Evolutionary conservation across 139 green algal genomes (phyloP).

Genomic region (Closterium sp.): DNA sequence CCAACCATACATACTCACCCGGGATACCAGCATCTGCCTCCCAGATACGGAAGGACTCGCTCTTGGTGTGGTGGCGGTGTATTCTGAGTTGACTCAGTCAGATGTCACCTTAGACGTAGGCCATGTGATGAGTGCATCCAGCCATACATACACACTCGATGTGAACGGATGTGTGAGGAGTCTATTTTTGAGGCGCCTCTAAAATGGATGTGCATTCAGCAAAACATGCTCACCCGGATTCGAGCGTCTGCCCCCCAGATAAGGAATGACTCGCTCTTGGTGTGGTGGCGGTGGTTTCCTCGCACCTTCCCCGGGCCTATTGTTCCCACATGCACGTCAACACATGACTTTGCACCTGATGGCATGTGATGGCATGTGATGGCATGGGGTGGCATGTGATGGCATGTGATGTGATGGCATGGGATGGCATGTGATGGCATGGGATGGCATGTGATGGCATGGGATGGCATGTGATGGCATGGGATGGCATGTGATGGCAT

Average conservation of each 20-base stretch:
- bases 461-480: neutral
- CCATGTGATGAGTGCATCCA: no score
- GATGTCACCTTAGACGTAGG: neutral
- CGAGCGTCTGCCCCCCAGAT: conserved; percentile 7
- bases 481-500: neutral
- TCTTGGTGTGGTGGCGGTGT: conserved; percentile 26
- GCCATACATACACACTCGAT: no score
- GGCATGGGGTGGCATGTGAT: neutral
- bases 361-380: neutral
- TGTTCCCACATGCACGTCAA: conserved; percentile 11
- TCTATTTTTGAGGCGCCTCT: no score
- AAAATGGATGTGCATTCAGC: neutral
- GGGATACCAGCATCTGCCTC: neutral
- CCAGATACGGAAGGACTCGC: conserved; percentile 29
- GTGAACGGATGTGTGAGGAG: no score
- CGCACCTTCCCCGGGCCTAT: neutral
- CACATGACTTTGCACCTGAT: neutral
- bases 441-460: neutral
- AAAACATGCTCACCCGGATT: neutral
- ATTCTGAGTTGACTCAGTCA: neutral
- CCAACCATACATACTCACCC: neutral
- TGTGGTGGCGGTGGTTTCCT: conserved; percentile 27
- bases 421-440: neutral
- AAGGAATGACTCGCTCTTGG: conserved; percentile 26
- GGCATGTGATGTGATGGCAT: neutral